These are phyloP conservation scores for Seiridium unicorne DNA, from an alignment of 2,329 filamentous ascomycete genomes.

Conservation along the genomic window DNA sequence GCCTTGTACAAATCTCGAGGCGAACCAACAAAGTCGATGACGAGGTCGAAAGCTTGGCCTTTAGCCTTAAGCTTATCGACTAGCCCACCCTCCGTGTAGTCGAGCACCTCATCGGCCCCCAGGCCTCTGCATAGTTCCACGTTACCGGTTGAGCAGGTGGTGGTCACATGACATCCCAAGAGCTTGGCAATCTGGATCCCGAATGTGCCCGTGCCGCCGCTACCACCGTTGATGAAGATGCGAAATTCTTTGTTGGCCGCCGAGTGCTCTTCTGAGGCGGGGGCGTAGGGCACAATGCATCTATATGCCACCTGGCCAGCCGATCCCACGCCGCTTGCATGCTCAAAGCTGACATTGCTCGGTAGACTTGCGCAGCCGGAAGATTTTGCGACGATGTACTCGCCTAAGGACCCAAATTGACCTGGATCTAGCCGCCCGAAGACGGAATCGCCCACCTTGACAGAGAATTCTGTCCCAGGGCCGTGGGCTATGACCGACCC, in stretches of 20 bases:
- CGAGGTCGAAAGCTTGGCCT: slow-evolving; percentile 46
- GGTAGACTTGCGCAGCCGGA: slow-evolving; percentile 37
- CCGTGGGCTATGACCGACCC: slow-evolving; percentile 41
- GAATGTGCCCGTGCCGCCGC: slow-evolving; percentile 56
- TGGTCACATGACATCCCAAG: slow-evolving; percentile 55
- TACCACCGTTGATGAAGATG: slow-evolving; percentile 62
- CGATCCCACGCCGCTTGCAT: slow-evolving; percentile 40
- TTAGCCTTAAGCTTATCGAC: slow-evolving; percentile 40
- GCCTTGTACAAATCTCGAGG: slow-evolving; percentile 48
- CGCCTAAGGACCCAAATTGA: slow-evolving; percentile 35
- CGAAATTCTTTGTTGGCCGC: slow-evolving; percentile 36
- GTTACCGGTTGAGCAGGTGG: slow-evolving; percentile 55
- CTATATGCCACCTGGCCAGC: slow-evolving; percentile 48
- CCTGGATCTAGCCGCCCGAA: neutral
- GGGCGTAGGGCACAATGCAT: slow-evolving; percentile 40
- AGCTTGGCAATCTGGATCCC: slow-evolving; percentile 61
- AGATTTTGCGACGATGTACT: slow-evolving; percentile 33
- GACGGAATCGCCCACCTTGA: neutral
- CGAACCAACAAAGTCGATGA: slow-evolving; percentile 57
- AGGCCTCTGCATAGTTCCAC: slow-evolving; percentile 52
- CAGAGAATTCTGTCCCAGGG: neutral
- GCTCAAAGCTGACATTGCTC: slow-evolving; percentile 35
- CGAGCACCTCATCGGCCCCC: slow-evolving; percentile 61
- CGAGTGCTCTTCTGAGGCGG: neutral
- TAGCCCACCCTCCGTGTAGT: slow-evolving; percentile 52